Evolutionary conservation across 176 grass and related monocot genomes (phyloP).

Genomic region (Avena insularis): DNA sequence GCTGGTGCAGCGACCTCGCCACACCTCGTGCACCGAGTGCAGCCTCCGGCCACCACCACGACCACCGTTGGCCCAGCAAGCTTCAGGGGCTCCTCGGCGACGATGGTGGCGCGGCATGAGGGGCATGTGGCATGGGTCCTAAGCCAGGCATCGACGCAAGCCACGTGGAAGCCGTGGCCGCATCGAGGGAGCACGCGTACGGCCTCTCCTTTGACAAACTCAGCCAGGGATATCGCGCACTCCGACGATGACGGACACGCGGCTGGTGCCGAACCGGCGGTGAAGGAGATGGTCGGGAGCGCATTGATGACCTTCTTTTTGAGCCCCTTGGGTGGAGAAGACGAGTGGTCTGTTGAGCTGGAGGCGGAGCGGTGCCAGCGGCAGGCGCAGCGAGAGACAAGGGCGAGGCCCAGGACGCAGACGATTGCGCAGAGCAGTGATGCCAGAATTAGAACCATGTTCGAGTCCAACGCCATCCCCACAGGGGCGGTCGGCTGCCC

Average conservation of each 20-base stretch:
- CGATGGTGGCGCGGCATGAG: constrained; percentile 41
- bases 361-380: not conserved
- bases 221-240: constrained; percentile 55
- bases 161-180: constrained; percentile 61
- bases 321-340: constrained; percentile 39
- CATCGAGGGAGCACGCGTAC: constrained; percentile 63
- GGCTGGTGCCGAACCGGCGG: too few species aligned
- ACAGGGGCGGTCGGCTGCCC: not conserved
- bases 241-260: not conserved
- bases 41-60: not conserved
- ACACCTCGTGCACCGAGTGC: constrained; percentile 42
- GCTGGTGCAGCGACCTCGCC: not conserved
- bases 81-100: not conserved
- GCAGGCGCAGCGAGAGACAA: constrained; percentile 38
- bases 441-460: constrained; percentile 65
- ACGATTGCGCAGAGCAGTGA: constrained; percentile 59
- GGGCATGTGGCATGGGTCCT: constrained; percentile 52
- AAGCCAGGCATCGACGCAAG: constrained; percentile 72
- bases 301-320: constrained; percentile 58
- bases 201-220: constrained; percentile 48
- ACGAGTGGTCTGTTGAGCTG: too few species aligned
- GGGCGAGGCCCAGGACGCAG: constrained; percentile 59
- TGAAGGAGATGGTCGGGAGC: constrained; percentile 49
- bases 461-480: constrained; percentile 47
- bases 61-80: not conserved